Conservation (phyloP, 2,329 filamentous ascomycete genomes). For the Botrytis fabae region DNA sequence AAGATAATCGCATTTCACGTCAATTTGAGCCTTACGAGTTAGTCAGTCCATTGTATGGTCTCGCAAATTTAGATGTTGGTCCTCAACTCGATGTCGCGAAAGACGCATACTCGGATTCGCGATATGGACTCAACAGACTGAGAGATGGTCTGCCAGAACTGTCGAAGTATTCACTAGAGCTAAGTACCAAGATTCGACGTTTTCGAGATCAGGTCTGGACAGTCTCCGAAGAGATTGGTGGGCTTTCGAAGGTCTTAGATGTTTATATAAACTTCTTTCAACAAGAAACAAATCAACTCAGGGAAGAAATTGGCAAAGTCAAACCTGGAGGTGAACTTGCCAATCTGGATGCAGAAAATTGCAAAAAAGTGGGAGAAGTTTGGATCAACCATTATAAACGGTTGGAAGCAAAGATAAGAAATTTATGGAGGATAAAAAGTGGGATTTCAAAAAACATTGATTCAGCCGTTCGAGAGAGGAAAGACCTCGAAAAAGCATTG, state of each 20-base stretch:
- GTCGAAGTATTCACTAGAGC: neutral
- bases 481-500: neutral
- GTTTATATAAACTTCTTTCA: neutral
- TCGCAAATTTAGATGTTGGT: neutral
- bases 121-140: neutral
- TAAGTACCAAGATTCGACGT: neutral
- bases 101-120: neutral
- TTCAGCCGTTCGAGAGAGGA: neutral
- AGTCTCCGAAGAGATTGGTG: neutral
- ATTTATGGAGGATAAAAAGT: neutral
- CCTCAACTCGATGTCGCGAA: neutral
- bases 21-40: neutral
- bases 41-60: neutral
- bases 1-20: neutral
- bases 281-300: neutral
- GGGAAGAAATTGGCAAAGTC: neutral
- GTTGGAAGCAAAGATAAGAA: neutral
- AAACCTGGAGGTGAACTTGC: neutral
- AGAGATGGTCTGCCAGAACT: neutral
- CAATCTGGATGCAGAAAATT: neutral
- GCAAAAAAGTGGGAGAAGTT: neutral
- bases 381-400: neutral
- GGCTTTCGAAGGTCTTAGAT: neutral
- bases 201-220: neutral
- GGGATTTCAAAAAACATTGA: neutral